phyloP scores from a whole-genome alignment of 805 yeast species.

The Metschnikowia amazonensis region DNA sequence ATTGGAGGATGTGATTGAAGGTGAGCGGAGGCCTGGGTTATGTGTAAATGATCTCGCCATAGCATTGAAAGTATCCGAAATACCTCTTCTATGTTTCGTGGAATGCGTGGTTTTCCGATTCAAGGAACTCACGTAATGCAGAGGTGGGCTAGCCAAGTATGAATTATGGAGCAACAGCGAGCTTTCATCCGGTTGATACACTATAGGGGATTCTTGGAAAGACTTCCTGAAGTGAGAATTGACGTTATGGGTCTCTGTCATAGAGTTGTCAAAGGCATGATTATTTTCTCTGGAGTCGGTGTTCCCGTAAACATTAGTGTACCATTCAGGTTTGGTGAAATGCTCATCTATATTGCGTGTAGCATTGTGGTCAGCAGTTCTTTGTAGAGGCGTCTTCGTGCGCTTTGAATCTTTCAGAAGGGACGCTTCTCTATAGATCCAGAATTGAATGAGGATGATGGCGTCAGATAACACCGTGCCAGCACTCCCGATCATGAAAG shows the following conservation, averaged over 20 bases:
- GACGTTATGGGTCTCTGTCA: background rate
- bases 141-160: constrained; percentile 16
- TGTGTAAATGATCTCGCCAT: constrained; percentile 17
- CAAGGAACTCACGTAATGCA: constrained; percentile 17
- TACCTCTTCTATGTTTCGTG: constrained; percentile 8
- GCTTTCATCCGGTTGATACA: constrained; percentile 10
- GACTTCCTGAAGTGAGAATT: background rate
- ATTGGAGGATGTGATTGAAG: constrained; percentile 11
- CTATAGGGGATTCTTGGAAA: background rate
- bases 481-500: constrained; percentile 20
- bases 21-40: constrained; percentile 11
- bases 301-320: constrained; percentile 21
- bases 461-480: constrained; percentile 29
- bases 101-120: constrained; percentile 4
- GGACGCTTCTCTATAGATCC: constrained; percentile 17
- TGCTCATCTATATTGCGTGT: constrained; percentile 10
- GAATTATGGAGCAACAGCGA: constrained; percentile 12
- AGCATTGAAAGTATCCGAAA: constrained; percentile 20
- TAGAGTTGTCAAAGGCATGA: background rate
- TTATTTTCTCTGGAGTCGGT: constrained; percentile 1
- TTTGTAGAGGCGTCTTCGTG: background rate
- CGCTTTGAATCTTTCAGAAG: background rate
- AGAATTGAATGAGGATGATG: constrained; percentile 32
- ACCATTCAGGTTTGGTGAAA: constrained; percentile 40
- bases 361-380: background rate